Percentiles rank a stretch among this genome's conserved stretches.
Evolutionary conservation across 768 basidiomycete species (phyloP).

Genomic region (Tylopilus felleus): DNA sequence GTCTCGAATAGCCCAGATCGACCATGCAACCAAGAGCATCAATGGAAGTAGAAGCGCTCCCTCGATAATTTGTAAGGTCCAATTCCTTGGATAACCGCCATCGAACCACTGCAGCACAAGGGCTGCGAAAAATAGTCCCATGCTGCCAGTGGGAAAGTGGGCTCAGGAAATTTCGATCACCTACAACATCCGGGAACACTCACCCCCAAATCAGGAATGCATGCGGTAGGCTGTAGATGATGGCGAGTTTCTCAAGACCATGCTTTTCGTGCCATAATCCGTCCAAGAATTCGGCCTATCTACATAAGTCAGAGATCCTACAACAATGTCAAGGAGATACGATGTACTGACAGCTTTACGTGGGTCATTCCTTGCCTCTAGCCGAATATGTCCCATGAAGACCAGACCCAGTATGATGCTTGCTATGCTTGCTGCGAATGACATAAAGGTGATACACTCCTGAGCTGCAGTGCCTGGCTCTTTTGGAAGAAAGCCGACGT

Average conservation of each 20-base stretch:
- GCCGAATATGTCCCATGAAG: slow-evolving; percentile 41
- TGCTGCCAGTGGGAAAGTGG: slow-evolving; percentile 16
- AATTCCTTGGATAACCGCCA: neutral
- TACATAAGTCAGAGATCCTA: neutral
- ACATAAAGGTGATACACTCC: slow-evolving; percentile 43
- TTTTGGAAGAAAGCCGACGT: slow-evolving; percentile 58
- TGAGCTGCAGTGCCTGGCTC: slow-evolving; percentile 33
- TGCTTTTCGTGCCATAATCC: slow-evolving; percentile 25
- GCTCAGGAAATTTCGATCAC: neutral
- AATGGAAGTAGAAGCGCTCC: neutral
- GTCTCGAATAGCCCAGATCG: neutral
- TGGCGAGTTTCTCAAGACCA: slow-evolving; percentile 49
- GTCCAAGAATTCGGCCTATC: slow-evolving; percentile 15
- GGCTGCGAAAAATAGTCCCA: slow-evolving; percentile 28
- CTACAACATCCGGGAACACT: slow-evolving; percentile 21
- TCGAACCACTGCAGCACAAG: slow-evolving; percentile 25
- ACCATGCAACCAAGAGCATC: neutral
- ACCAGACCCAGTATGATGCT: slow-evolving; percentile 43
- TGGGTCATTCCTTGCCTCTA: slow-evolving; percentile 28
- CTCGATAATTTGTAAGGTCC: neutral
- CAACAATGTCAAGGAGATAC: neutral
- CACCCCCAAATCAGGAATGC: slow-evolving; percentile 60
- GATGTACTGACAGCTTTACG: slow-evolving; percentile 34
- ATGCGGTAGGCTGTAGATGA: slow-evolving; percentile 54
- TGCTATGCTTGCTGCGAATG: slow-evolving; percentile 32